A percentile compares a stretch with the other conserved stretches of the same genome.
phyloP scores from a whole-genome alignment of 2,329 filamentous ascomycete species.

The Cordyceps farinosa region DNA sequence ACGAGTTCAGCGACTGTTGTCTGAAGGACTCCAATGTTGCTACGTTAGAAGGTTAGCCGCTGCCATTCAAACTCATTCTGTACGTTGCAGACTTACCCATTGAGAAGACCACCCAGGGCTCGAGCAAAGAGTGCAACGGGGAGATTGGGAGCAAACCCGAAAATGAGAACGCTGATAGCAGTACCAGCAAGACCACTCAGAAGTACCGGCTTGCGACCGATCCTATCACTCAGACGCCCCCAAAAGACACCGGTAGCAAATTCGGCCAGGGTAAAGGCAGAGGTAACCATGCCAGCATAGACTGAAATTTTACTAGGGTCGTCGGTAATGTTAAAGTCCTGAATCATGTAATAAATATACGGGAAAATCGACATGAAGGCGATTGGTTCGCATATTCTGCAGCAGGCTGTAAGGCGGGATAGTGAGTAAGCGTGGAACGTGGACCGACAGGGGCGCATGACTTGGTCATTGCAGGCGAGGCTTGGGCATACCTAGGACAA shows the following conservation, averaged over 20 bases:
- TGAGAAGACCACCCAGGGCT: constrained; percentile 84
- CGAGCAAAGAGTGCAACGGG: constrained; percentile 81
- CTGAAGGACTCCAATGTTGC: constrained; percentile 91
- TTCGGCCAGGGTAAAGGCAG: constrained; percentile 92
- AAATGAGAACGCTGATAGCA: constrained; percentile 85
- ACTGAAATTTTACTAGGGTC: constrained; percentile 78
- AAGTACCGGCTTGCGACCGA: constrained; percentile 90
- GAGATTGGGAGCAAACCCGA: constrained; percentile 83
- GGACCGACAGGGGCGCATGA: constrained; percentile 5
- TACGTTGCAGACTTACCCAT: constrained; percentile 64
- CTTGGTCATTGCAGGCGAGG: neutral
- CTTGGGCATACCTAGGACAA: constrained; percentile 46
- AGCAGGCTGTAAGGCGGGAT: constrained; percentile 60
- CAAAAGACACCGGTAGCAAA: constrained; percentile 90
- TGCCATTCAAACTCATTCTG: neutral
- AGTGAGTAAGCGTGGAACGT: constrained; percentile 7
- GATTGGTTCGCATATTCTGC: constrained; percentile 96
- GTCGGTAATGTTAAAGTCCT: constrained; percentile 81
- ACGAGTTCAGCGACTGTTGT: constrained; percentile 94
- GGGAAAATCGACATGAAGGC: constrained; percentile 99
- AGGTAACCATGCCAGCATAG: constrained; percentile 94
- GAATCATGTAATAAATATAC: constrained; percentile 97
- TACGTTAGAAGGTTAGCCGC: constrained; percentile 33
- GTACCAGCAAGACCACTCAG: constrained; percentile 88
- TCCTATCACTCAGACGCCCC: constrained; percentile 86